Evolutionary conservation across 257 asterid species (phyloP), one percentile per base, ranked within the genome.

Genomic region (Nicotiana obtusifolia): DNA sequence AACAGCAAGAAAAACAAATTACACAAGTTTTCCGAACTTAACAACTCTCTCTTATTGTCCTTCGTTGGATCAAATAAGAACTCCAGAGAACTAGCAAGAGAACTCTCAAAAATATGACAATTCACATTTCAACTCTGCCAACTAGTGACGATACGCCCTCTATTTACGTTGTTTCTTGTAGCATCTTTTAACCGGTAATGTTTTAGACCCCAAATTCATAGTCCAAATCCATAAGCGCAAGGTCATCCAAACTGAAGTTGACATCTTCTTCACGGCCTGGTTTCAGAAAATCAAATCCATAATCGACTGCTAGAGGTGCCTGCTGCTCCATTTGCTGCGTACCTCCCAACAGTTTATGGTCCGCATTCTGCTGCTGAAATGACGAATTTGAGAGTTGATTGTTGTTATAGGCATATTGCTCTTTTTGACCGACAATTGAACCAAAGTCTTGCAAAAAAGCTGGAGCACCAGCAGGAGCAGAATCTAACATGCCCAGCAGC

Each of bases 181-280:
- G 44, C 10, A 31, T 81, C 81, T 77, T 75, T 31, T 13, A 30
- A 1, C 8, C 69, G 5, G 47, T 11, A 62, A 44, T 7, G 7
- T 2, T 10, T 81, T 81, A 84, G 49, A 83, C 19, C 7, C 87
- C 87, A 68, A 86, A 15, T n/a, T 88, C 88, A 0, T 85, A 33
- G 75, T 86, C 91, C 35, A 84, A 30, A 54, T 90, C 90, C 11
- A 82, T 19, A 17, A 88, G 75, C 3, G 44, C 67, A 14, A 91
- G 52, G 77, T 94, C 92, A 41, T 87, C 82, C 80, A 86, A 31
- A 4, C 88, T 59, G 84, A 89, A 67, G 69, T 84, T 81, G 24
- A 69, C 67, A 64, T 94, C 95, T 73, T 94, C 95, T 64, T 79
- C 88, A 44, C 93, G 71, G 30, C 95, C 96, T 0, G 95, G 95